Conservation (phyloP, 2,329 filamentous ascomycete genomes). For the Botrytis fragariae region DNA sequence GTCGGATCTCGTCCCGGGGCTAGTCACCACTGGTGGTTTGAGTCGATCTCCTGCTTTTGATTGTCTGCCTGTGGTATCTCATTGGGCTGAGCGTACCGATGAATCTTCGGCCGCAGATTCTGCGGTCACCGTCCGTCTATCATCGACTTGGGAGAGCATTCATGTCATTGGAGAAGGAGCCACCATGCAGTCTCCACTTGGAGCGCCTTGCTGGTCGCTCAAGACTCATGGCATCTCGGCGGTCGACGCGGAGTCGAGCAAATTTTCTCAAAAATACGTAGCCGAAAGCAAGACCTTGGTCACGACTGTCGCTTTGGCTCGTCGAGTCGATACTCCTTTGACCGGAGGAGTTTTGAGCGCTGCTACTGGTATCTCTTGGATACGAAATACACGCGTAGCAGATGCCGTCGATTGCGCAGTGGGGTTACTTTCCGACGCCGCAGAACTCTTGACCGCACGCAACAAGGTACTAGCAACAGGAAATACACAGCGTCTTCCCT, state of each 20-base stretch:
- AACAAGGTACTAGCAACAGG: neutral
- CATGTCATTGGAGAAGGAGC: constrained; percentile 3
- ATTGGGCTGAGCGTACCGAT: constrained; percentile 6
- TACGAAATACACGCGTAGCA: constrained; percentile 2
- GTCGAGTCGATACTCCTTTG: neutral
- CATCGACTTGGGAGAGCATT: neutral
- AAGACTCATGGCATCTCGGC: neutral
- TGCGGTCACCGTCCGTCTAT: neutral
- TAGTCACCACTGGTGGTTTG: neutral
- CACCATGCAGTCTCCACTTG: constrained; percentile 3
- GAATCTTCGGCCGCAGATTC: neutral
- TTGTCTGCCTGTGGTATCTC: constrained; percentile 6
- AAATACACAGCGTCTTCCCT: neutral
- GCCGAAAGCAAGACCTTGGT: neutral
- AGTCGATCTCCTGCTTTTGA: constrained; percentile 14
- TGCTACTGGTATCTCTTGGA: neutral
- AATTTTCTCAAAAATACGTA: neutral
- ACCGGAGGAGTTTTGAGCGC: neutral
- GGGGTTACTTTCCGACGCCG: neutral
- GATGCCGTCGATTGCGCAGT: constrained; percentile 10
- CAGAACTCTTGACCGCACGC: constrained; percentile 2
- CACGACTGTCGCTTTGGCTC: constrained; percentile 2
- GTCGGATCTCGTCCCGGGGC: neutral
- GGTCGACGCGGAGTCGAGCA: neutral
- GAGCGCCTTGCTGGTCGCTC: neutral